phyloP scores from a whole-genome alignment of 2,329 filamentous ascomycete genomes.

The Helicocarpus griseus region DNA sequence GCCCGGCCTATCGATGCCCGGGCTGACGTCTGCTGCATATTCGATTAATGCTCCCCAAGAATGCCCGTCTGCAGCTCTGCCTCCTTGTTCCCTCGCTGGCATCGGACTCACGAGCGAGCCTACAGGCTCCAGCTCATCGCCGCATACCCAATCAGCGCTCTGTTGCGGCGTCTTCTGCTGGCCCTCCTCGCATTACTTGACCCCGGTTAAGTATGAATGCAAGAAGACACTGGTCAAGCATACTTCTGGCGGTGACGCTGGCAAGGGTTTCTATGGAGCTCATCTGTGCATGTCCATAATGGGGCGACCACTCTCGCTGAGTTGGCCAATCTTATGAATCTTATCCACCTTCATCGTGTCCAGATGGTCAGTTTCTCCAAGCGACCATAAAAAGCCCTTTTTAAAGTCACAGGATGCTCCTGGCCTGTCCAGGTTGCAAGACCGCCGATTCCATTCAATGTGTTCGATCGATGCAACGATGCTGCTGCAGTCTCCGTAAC shows the following conservation, averaged over 20 bases:
- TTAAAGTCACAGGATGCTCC: background rate
- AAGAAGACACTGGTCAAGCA: background rate
- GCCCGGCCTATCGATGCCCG: background rate
- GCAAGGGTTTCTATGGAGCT: background rate
- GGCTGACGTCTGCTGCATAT: background rate
- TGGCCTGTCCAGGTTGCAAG: background rate
- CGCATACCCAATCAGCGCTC: background rate
- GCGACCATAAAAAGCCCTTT: background rate
- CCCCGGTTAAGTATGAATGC: background rate
- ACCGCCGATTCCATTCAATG: background rate
- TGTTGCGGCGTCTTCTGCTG: background rate
- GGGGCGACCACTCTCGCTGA: background rate
- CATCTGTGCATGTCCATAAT: background rate
- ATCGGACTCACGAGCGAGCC: background rate
- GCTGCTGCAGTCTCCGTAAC: background rate
- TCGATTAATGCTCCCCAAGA: background rate
- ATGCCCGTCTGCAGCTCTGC: background rate
- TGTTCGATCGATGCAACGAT: background rate
- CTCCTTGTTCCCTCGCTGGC: background rate
- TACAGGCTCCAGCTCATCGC: background rate
- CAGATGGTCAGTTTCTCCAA: background rate
- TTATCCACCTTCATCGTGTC: background rate
- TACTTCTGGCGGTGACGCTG: background rate
- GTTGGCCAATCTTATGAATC: background rate
- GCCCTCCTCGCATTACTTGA: background rate